Evolutionary conservation across 306 rosid genomes (phyloP).

Genomic region (Medicago arabica): DNA sequence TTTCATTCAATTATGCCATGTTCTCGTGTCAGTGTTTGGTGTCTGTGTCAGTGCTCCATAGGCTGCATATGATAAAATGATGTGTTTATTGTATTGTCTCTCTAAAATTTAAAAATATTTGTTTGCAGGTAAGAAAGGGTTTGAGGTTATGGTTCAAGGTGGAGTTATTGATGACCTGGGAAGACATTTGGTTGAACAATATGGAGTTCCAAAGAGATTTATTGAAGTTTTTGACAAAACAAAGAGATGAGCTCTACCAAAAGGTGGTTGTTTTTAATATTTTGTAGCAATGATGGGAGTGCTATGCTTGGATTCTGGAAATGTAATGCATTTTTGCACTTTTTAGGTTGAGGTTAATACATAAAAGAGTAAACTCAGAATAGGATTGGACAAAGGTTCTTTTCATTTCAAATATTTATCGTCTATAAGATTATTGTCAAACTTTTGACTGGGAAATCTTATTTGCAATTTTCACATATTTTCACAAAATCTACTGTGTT

Average conservation of each 20-base stretch:
- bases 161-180: constrained; percentile 89
- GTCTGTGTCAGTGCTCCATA: too few species aligned
- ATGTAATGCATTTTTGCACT: constrained; percentile 37
- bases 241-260: constrained; percentile 52
- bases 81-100: background rate
- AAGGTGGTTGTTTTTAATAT: constrained; percentile 7
- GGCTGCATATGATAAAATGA: background rate
- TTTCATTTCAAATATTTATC: background rate
- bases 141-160: constrained; percentile 90
- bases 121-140: constrained; percentile 85
- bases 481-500: too few species aligned
- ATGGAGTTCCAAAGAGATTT: constrained; percentile 87
- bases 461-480: background rate
- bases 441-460: background rate
- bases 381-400: constrained; percentile 36
- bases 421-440: background rate
- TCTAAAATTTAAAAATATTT: constrained; percentile 1
- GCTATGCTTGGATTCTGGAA: constrained; percentile 16
- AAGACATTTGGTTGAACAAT: constrained; percentile 83
- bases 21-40: too few species aligned
- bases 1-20: too few species aligned
- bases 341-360: constrained; percentile 32
- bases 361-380: background rate
- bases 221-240: constrained; percentile 95
- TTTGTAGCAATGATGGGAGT: constrained; percentile 4